Conservation (phyloP, 2,329 filamentous ascomycete species). For the Magnaporthiopsis rhizophila region DNA sequence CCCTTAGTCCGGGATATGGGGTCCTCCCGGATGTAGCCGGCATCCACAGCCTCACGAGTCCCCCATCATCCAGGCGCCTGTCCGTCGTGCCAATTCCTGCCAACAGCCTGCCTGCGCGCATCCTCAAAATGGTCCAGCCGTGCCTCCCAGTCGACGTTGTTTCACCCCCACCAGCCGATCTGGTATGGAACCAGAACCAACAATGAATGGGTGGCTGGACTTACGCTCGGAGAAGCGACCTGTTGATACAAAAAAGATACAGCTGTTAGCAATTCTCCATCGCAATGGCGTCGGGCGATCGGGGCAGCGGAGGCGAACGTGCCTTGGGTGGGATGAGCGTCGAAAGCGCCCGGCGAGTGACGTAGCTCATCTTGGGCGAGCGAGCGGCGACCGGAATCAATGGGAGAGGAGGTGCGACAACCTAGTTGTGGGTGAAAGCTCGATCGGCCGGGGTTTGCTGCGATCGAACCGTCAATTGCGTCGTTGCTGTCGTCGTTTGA, state of each 20-base stretch:
- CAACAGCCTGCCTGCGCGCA: neutral
- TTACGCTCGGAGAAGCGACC: conserved; percentile 80
- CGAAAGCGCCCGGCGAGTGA: conserved; percentile 84
- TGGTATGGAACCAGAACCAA: neutral
- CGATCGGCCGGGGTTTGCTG: conserved; percentile 23
- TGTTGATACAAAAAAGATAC: conserved; percentile 24
- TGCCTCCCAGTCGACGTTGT: too few species aligned
- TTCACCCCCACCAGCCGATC: neutral
- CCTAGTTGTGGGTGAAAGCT: conserved; percentile 4
- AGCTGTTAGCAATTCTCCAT: neutral
- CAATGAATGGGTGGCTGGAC: conserved; percentile 24
- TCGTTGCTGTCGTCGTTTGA: conserved; percentile 3
- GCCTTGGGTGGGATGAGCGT: conserved; percentile 99
- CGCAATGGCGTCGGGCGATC: too few species aligned
- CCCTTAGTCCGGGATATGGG: neutral
- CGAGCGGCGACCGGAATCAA: conserved; percentile 14
- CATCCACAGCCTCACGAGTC: too few species aligned
- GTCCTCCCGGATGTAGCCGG: too few species aligned
- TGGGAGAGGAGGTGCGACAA: conserved; percentile 7
- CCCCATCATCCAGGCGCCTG: neutral
- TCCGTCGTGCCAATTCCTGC: neutral
- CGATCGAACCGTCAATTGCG: conserved; percentile 14
- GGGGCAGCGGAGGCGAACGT: conserved; percentile 23
- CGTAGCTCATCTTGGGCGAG: conserved; percentile 76
- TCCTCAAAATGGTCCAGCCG: neutral